Percentiles rank a stretch among this genome's conserved stretches.
These are phyloP conservation scores for Ganoderma multipileum DNA, from an alignment of 1,284 basidiomycete genomes.

Conservation along the genomic window DNA sequence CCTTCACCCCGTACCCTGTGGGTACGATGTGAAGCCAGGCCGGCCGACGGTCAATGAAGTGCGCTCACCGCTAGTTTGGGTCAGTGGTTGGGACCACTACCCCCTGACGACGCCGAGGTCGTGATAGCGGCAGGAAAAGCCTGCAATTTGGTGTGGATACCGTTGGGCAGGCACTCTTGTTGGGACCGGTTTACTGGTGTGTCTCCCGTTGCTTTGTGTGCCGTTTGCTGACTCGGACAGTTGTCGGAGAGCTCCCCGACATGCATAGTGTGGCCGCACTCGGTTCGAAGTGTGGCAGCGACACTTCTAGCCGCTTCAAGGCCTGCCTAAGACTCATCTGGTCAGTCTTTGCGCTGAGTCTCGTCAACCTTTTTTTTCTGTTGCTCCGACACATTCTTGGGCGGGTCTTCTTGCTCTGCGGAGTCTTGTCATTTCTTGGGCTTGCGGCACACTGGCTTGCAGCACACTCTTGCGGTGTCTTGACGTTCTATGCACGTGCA, in stretches of 20 bases:
- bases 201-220: slow-evolving; percentile 2
- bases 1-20: neutral
- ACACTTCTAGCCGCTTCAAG: neutral
- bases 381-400: neutral
- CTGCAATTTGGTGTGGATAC: neutral
- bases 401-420: slow-evolving; percentile 4
- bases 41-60: neutral
- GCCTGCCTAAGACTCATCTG: neutral
- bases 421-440: neutral
- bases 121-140: slow-evolving; percentile 19
- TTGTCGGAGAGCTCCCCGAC: neutral
- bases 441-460: neutral
- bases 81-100: neutral
- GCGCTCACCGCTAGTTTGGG: slow-evolving; percentile 12
- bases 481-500: neutral
- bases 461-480: neutral
- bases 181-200: slow-evolving; percentile 14
- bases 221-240: slow-evolving; percentile 6
- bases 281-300: neutral
- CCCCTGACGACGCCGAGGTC: neutral
- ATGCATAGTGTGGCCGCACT: neutral
- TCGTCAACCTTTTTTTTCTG: neutral
- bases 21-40: neutral
- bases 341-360: neutral
- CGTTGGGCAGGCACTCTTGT: slow-evolving; percentile 10